Evolutionary conservation across 73 alveolate genomes (phyloP).

Genomic region (Uronychia binucleata): DNA sequence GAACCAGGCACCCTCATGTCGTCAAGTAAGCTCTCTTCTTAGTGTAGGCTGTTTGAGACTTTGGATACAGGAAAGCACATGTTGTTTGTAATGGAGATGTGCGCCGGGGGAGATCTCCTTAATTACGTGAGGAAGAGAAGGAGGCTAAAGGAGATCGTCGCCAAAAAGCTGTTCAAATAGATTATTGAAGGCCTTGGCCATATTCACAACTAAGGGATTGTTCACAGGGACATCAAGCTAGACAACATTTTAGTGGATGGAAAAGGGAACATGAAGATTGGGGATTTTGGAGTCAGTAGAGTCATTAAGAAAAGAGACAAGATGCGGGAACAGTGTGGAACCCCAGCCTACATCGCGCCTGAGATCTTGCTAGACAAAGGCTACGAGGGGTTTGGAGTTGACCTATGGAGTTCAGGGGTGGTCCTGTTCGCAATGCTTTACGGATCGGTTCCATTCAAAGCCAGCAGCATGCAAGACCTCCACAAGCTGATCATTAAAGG

Average conservation of each 20-base stretch:
- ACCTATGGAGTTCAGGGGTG: constrained; percentile 47
- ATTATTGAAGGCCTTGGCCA: background rate
- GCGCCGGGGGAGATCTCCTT: background rate
- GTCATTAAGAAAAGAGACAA: background rate
- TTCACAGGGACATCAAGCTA: background rate
- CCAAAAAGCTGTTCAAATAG: background rate
- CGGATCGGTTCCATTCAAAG: constrained; percentile 41
- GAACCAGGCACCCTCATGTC: background rate
- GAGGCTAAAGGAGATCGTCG: background rate
- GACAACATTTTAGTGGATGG: background rate
- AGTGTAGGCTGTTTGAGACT: constrained; percentile 41
- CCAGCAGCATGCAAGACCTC: constrained; percentile 36
- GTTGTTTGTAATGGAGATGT: constrained; percentile 35
- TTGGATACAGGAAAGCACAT: constrained; percentile 54
- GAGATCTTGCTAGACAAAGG: constrained; percentile 42
- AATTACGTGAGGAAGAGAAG: background rate
- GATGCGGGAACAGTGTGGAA: background rate
- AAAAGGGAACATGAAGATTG: background rate
- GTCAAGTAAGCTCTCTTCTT: background rate
- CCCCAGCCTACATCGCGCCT: background rate
- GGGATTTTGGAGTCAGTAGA: background rate
- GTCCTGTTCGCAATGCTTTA: constrained; percentile 47
- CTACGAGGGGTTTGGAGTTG: constrained; percentile 37
- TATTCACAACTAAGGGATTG: background rate
- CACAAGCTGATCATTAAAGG: constrained; percentile 32